Evolutionary conservation across 2,329 filamentous ascomycete genomes (phyloP).

Genomic region (Intubia oerlemansii): DNA sequence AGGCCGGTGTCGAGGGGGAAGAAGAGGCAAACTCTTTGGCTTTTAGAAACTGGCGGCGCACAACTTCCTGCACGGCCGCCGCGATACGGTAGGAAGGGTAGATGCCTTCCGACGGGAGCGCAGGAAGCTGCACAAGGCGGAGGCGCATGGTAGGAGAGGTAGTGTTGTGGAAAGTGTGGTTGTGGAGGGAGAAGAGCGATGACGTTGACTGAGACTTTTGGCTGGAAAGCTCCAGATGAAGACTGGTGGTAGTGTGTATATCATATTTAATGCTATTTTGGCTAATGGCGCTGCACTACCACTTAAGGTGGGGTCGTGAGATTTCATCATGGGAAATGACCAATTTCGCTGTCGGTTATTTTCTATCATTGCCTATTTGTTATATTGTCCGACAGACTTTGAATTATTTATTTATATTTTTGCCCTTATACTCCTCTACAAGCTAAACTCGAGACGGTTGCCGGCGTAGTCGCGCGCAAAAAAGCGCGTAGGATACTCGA

Average conservation of each 20-base stretch:
- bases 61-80: constrained; percentile 15
- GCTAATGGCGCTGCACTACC: too few relatives aligned
- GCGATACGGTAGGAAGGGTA: constrained; percentile 17
- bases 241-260: too few relatives aligned
- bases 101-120: constrained; percentile 7
- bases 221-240: too few relatives aligned
- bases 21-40: constrained; percentile 23
- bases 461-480: constrained; percentile 38
- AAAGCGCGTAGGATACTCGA: constrained; percentile 38
- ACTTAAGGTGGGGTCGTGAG: too few relatives aligned
- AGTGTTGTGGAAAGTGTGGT: neutral
- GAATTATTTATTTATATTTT: neutral
- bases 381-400: too few relatives aligned
- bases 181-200: neutral
- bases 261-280: too few relatives aligned
- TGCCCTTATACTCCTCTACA: constrained; percentile 13
- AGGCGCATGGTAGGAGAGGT: constrained; percentile 11
- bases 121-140: constrained; percentile 17
- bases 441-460: constrained; percentile 29
- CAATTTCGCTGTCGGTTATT: too few relatives aligned
- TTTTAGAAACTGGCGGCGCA: constrained; percentile 29
- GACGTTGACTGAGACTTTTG: too few relatives aligned
- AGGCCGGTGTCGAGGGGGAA: constrained; percentile 9
- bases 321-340: too few relatives aligned
- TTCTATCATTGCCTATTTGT: too few relatives aligned